Evolutionary conservation across 148 eudicot species (phyloP).

Genomic region (Rhododendron williamsianum): DNA sequence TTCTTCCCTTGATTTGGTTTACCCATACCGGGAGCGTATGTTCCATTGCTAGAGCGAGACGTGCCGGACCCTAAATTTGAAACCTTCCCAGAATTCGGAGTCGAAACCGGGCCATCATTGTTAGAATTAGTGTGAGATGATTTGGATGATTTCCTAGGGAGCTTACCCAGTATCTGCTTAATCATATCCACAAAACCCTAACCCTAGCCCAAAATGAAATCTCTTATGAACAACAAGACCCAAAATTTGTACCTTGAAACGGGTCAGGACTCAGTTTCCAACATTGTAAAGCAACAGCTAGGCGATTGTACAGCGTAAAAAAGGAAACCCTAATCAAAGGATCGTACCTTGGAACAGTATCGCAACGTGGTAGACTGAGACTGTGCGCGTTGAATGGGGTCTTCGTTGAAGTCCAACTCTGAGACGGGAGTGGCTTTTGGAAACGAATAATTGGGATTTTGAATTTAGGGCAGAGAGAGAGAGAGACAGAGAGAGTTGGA

Average conservation of each 20-base stretch:
- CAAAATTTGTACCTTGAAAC: constrained; percentile 2
- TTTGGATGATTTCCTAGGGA: constrained; percentile 34
- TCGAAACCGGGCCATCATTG: constrained; percentile 13
- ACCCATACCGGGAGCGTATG: constrained; percentile 5
- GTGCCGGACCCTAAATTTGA: constrained; percentile 10
- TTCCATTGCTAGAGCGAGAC: constrained; percentile 17
- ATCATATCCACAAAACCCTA: constrained; percentile 36
- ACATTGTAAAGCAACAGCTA: background rate
- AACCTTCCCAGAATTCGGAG: constrained; percentile 21
- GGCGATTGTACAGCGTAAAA: background rate
- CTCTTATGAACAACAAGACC: background rate
- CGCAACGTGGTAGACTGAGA: background rate
- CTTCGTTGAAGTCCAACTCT: background rate
- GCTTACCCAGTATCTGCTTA: constrained; percentile 44
- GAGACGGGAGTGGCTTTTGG: background rate
- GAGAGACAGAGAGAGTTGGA: background rate
- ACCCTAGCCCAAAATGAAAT: constrained; percentile 13
- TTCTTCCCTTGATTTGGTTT: constrained; percentile 17
- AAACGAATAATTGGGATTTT: constrained; percentile 6
- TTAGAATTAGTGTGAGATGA: constrained; percentile 21
- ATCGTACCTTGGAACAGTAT: constrained; percentile 7
- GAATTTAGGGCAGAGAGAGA: background rate
- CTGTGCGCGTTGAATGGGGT: background rate
- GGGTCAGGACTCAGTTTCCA: background rate
- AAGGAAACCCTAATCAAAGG: constrained; percentile 6